Evolutionary conservation across 148 eudicot genomes (phyloP), one percentile per base, ranked within the genome.

Genomic region (Vaccinium vitisidaea): DNA sequence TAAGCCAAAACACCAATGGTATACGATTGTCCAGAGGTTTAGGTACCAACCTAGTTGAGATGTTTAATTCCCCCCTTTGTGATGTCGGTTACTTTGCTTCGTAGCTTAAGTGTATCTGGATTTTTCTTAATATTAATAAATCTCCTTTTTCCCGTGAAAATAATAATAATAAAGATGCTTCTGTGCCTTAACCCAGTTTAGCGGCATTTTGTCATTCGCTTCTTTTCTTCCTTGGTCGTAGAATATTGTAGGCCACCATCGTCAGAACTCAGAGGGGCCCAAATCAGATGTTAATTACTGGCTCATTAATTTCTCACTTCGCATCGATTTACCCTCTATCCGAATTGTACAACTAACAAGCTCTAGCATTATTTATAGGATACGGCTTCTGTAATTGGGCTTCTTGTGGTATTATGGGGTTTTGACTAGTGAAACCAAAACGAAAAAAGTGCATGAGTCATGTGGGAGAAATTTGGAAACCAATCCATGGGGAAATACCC

Each of bases 121-220:
- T 30, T 30, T 30, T 30, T 30, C 32, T 30, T 1, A 30, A 30
- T 30, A 30, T 30, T 30, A 30, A 30, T 30, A 30, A 30, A 30
- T 30, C 32, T 30, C 32, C 32, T 30, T 30, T 30, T 30, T 30
- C 32, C 32, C 32, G 32, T 30, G 1, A 30, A 0, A 30, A 30
- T 30, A 30, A 30, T 30, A 30, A 30, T 30, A 30, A 30, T 30
- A 30, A 30, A 30, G 30, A 30, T 30, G 89, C 65, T 92, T 83
- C 90, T 92, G 94, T 4, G 96, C 94, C 86, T 90, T 92, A 2
- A 91, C 94, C 39, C 90, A 93, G 71, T 86, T 90, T 32, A 75
- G 30, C 74, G 81, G 43, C 75, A 76, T 39, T 83, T 84, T 0
- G 23, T 36, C 21, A 71, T 81, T 0, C 82, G 39, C 84, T 70